These are phyloP conservation scores for Cryphonectria carpinicola DNA, from an alignment of 2,329 filamentous ascomycete species.

Conservation along the genomic window DNA sequence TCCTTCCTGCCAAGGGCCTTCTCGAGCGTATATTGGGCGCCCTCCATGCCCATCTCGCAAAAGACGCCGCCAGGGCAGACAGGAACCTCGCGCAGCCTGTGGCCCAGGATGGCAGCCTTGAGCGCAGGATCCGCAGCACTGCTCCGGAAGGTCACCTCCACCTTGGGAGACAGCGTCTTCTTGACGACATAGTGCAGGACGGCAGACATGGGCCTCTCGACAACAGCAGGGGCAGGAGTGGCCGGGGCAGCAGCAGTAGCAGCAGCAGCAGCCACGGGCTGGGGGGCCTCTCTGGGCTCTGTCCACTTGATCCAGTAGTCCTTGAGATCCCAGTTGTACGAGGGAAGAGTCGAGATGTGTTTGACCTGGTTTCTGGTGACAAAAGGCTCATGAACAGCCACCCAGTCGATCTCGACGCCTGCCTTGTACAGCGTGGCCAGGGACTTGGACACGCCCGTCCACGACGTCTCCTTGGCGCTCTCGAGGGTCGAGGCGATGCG, in stretches of 20 bases:
- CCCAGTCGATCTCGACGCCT: slow-evolving; percentile 25
- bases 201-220: slow-evolving; percentile 19
- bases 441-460: slow-evolving; percentile 18
- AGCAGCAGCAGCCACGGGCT: not conserved
- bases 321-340: slow-evolving; percentile 26
- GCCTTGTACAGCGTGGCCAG: slow-evolving; percentile 21
- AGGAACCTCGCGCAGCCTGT: slow-evolving; percentile 23
- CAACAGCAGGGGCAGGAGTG: slow-evolving; percentile 2
- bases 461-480: slow-evolving; percentile 52
- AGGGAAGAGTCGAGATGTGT: slow-evolving; percentile 18
- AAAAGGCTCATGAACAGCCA: slow-evolving; percentile 17
- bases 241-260: slow-evolving; percentile 1
- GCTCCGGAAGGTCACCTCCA: slow-evolving; percentile 23
- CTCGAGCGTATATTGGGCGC: slow-evolving; percentile 21
- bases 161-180: slow-evolving; percentile 23
- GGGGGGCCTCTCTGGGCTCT: slow-evolving; percentile 19
- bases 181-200: slow-evolving; percentile 26
- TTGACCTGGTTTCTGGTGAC: slow-evolving; percentile 19
- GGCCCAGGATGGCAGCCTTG: slow-evolving; percentile 21
- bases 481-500: slow-evolving; percentile 60
- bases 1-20: slow-evolving; percentile 18
- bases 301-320: slow-evolving; percentile 28
- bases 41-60: slow-evolving; percentile 24
- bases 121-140: slow-evolving; percentile 20
- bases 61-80: slow-evolving; percentile 26